Evolutionary conservation across 495 filamentous ascomycete species (phyloP).

Genomic region (Chaetomidium leptoderma): DNA sequence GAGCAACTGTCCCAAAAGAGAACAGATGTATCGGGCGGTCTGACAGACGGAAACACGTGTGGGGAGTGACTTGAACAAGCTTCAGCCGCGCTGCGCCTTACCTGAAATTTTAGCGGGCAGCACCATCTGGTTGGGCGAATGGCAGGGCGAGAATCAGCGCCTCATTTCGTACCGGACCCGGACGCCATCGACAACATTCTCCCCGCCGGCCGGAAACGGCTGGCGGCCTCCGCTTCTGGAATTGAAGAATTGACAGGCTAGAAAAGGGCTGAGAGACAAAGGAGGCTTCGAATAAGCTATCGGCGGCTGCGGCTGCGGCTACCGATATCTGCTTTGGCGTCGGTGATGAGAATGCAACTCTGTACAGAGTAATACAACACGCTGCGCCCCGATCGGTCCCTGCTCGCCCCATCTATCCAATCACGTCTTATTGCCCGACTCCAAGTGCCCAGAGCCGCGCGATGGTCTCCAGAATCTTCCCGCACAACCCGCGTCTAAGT

Average conservation of each 20-base stretch:
- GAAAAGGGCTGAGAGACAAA: background rate
- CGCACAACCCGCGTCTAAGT: conserved; percentile 12
- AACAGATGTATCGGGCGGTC: background rate
- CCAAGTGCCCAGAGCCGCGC: conserved; percentile 11
- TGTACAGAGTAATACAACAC: background rate
- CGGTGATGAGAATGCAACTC: background rate
- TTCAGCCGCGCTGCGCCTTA: conserved; percentile 23
- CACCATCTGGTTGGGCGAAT: conserved; percentile 11
- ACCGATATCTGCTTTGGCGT: background rate
- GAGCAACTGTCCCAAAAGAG: conserved; percentile 26
- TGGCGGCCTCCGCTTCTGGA: conserved; percentile 15
- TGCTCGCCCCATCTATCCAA: conserved; percentile 9
- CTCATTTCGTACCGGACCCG: conserved; percentile 7
- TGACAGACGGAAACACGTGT: conserved; percentile 7
- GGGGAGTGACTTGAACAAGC: background rate
- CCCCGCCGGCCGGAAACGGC: background rate
- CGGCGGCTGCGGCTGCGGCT: conserved; percentile 12
- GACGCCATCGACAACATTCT: background rate
- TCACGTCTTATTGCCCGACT: background rate
- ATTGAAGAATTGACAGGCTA: background rate
- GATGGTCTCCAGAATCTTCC: conserved; percentile 15
- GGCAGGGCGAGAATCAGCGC: conserved; percentile 4
- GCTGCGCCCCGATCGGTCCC: conserved; percentile 13
- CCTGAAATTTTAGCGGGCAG: conserved; percentile 16
- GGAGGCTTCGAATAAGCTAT: background rate